Conservation (phyloP, 2,329 filamentous ascomycete species). For the Penicillium corylophilum region DNA sequence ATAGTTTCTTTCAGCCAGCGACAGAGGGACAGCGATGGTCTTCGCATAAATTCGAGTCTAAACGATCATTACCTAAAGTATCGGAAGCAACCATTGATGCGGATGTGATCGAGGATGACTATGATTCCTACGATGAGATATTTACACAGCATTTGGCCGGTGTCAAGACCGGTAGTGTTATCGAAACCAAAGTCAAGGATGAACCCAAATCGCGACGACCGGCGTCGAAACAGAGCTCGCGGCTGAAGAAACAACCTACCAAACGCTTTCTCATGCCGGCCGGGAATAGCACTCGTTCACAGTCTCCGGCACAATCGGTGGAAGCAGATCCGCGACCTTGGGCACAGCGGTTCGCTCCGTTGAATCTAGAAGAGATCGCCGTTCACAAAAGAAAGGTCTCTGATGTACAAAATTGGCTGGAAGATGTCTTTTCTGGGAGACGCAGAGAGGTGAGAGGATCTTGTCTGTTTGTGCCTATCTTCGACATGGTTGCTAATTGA, state of each 20-base stretch:
- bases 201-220: conserved; percentile 4
- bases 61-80: conserved; percentile 9
- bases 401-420: conserved; percentile 81
- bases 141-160: conserved; percentile 34
- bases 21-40: conserved; percentile 43
- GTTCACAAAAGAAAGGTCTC: conserved; percentile 93
- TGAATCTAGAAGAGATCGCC: conserved; percentile 75
- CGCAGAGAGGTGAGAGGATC: conserved; percentile 38
- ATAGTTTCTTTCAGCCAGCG: conserved; percentile 43
- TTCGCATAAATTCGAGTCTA: conserved; percentile 26
- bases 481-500: conserved; percentile 17
- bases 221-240: conserved; percentile 19
- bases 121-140: conserved; percentile 40
- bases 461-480: background rate
- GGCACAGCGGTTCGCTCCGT: conserved; percentile 80
- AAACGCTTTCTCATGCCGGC: conserved; percentile 32
- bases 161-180: conserved; percentile 11
- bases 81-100: conserved; percentile 29
- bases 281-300: background rate
- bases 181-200: conserved; percentile 7
- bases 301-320: conserved; percentile 10
- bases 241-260: conserved; percentile 10
- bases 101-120: conserved; percentile 43
- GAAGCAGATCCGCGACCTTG: conserved; percentile 67
- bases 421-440: conserved; percentile 65